Evolutionary conservation across 306 rosid species (phyloP).

Genomic region (Vicia sativa): DNA sequence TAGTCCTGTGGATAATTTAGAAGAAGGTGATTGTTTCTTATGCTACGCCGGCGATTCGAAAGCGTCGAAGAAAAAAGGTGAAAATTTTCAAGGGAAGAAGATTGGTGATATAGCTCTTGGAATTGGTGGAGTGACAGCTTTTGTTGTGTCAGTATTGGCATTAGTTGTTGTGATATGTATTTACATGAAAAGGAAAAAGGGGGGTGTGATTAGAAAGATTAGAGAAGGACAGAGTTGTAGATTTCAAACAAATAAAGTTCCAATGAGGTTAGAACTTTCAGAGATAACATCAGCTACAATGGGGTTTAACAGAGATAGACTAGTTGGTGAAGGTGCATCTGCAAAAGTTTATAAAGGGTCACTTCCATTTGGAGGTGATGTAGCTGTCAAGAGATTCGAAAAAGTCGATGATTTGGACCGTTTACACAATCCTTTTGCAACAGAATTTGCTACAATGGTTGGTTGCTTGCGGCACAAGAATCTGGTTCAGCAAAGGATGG

Average conservation of each 20-base stretch:
- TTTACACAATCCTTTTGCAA: slow-evolving; percentile 59
- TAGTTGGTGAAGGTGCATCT: slow-evolving; percentile 81
- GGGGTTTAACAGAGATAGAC: slow-evolving; percentile 64
- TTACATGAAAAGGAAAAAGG: slow-evolving; percentile 46
- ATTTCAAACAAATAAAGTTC: slow-evolving; percentile 52
- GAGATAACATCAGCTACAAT: slow-evolving; percentile 78
- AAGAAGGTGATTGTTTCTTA: slow-evolving; percentile 71
- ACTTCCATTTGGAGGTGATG: slow-evolving; percentile 65
- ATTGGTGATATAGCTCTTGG: slow-evolving; percentile 46
- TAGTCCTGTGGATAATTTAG: slow-evolving; percentile 48
- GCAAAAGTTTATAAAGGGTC: slow-evolving; percentile 85
- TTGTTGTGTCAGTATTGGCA: slow-evolving; percentile 47
- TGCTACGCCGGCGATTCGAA: slow-evolving; percentile 54
- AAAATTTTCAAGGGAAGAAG: not conserved
- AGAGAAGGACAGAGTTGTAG: slow-evolving; percentile 38
- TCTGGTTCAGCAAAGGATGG: slow-evolving; percentile 87
- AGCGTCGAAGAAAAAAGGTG: slow-evolving; percentile 1
- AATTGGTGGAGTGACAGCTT: slow-evolving; percentile 62
- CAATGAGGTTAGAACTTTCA: slow-evolving; percentile 65
- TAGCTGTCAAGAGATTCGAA: slow-evolving; percentile 79
- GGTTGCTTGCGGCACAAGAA: slow-evolving; percentile 79
- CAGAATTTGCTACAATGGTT: slow-evolving; percentile 78
- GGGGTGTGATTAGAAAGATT: slow-evolving; percentile 6
- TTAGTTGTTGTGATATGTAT: slow-evolving; percentile 36
- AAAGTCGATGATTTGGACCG: slow-evolving; percentile 34